Evolutionary conservation across 345 rosid genomes (phyloP).

Genomic region (Eucalyptus urophylla): DNA sequence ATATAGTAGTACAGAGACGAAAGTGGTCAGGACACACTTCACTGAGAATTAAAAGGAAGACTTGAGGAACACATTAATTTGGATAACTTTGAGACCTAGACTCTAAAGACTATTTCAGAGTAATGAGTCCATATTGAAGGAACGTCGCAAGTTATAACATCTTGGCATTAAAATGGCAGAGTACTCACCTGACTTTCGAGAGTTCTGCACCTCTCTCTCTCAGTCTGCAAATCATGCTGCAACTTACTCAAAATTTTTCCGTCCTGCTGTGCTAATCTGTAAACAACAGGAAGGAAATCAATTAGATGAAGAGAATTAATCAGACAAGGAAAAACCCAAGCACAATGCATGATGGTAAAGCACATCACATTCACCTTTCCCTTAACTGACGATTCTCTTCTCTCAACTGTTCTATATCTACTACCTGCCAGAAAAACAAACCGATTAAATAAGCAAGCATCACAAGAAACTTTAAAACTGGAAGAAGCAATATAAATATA

Average conservation of each 20-base stretch:
- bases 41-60: not conserved
- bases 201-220: constrained; percentile 28
- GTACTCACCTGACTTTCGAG: constrained; percentile 47
- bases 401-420: constrained; percentile 21
- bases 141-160: not conserved
- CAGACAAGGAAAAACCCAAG: not conserved
- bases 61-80: not conserved
- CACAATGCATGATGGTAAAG: not conserved
- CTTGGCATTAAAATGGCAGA: not conserved
- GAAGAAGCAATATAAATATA: not conserved
- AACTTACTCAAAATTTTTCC: constrained; percentile 2
- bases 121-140: not conserved
- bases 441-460: not conserved
- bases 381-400: constrained; percentile 49
- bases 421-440: not conserved
- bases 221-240: constrained; percentile 19
- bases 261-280: constrained; percentile 26
- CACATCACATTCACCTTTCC: constrained; percentile 31
- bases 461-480: not conserved
- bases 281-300: not conserved
- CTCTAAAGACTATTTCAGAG: not conserved
- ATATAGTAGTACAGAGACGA: not conserved
- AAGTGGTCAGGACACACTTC: not conserved
- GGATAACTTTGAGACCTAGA: not conserved
- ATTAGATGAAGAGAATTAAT: not conserved